phyloP scores from a whole-genome alignment of 2,329 filamentous ascomycete genomes.

The Fusarium illudens region DNA sequence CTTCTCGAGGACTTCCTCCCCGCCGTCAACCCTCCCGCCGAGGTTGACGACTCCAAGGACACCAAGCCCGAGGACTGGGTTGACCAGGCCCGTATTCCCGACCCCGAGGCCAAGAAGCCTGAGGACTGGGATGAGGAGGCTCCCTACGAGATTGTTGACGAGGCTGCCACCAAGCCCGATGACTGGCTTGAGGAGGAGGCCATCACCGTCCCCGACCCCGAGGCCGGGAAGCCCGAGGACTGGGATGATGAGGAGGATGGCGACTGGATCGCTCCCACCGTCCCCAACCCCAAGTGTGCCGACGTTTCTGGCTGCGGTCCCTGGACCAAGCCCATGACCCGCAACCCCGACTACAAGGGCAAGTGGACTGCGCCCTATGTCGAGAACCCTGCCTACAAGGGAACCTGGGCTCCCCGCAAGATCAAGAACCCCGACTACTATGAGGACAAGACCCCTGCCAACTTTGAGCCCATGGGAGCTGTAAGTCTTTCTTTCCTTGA shows the following conservation, averaged over 20 bases:
- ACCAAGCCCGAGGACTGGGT: conserved; percentile 96
- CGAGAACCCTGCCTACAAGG: conserved; percentile 99
- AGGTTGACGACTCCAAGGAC: conserved; percentile 96
- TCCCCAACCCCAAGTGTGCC: conserved; percentile 95
- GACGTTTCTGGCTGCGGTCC: conserved; percentile 93
- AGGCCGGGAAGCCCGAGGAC: conserved; percentile 96
- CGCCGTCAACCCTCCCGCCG: conserved; percentile 90
- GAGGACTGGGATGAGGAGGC: conserved; percentile 99
- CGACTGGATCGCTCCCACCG: conserved; percentile 90
- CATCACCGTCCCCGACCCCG: conserved; percentile 83
- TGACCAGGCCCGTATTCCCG: conserved; percentile 88
- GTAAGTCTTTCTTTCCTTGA: conserved; percentile 63
- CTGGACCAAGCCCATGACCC: conserved; percentile 91
- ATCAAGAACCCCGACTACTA: conserved; percentile 96
- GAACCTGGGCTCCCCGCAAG: conserved; percentile 91
- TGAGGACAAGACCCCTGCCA: conserved; percentile 95
- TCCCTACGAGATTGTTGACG: conserved; percentile 93
- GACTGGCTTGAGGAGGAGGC: conserved; percentile 97
- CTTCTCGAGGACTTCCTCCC: conserved; percentile 94
- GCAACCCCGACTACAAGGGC: conserved; percentile 98
- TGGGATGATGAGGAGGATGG: conserved; percentile 99
- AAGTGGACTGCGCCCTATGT: conserved; percentile 94
- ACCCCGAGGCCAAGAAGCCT: conserved; percentile 94
- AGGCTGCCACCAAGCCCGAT: conserved; percentile 88
- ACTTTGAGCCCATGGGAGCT: conserved; percentile 98